Evolutionary conservation across 352 stramenopile species (phyloP).

Genomic region (Phytophthora aleatoria): DNA sequence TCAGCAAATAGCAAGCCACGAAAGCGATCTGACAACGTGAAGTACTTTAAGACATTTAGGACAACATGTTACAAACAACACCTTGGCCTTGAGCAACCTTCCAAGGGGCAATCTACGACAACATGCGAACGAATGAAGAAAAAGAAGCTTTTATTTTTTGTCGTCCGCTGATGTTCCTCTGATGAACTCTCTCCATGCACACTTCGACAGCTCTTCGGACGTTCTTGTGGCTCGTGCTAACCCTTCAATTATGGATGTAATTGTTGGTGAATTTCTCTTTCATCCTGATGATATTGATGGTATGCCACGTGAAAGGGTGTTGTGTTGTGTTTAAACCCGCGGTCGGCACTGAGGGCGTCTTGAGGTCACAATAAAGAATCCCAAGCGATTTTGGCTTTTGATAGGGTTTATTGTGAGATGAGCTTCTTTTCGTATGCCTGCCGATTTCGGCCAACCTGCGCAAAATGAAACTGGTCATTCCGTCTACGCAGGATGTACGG

Average conservation of each 20-base stretch:
- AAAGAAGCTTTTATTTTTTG: not conserved
- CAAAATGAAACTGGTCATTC: not conserved
- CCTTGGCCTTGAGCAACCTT: not conserved
- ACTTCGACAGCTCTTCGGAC: no score
- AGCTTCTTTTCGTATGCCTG: not conserved
- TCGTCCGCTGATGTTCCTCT: not conserved
- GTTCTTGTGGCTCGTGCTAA: no score
- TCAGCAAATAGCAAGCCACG: not conserved
- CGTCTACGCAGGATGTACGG: not conserved
- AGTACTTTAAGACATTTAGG: conserved; percentile 1
- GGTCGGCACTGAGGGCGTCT: not conserved
- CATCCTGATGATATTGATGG: not conserved
- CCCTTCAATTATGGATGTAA: no score
- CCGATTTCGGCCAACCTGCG: not conserved
- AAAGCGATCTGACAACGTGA: not conserved
- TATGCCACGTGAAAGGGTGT: not conserved
- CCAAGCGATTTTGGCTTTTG: not conserved
- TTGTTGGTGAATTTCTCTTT: not conserved
- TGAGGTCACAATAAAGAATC: not conserved
- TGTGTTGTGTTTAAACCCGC: not conserved
- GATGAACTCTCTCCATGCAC: not conserved
- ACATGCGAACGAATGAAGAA: not conserved
- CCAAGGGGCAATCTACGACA: not conserved
- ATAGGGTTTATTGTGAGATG: not conserved
- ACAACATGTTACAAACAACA: not conserved